A percentile compares a stretch with the other conserved stretches of the same genome.
phyloP scores from a whole-genome alignment of 306 rosid genomes.

The Sicyos baderoa region DNA sequence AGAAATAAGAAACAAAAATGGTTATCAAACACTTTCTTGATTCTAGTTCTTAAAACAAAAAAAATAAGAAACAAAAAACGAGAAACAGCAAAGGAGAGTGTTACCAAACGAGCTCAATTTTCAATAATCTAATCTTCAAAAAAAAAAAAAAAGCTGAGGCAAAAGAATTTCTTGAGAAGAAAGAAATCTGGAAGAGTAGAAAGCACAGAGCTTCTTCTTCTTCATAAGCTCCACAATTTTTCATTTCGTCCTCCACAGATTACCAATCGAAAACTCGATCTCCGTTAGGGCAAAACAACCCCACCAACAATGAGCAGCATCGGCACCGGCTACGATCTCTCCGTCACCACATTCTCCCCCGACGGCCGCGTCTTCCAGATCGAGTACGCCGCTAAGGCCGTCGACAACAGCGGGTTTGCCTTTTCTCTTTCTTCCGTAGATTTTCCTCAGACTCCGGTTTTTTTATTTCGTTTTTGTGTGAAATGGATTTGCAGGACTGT shows the following conservation, averaged over 20 bases:
- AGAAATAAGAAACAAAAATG: no score
- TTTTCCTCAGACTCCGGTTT: background rate
- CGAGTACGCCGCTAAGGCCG: conserved; percentile 97
- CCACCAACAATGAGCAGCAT: conserved; percentile 67
- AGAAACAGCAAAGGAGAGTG: no score
- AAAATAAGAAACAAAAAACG: no score
- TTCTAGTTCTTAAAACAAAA: no score
- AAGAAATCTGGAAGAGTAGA: conserved; percentile 9
- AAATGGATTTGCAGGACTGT: conserved; percentile 61
- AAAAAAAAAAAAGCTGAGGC: background rate
- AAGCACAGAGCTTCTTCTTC: conserved; percentile 8
- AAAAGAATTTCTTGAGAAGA: conserved; percentile 21
- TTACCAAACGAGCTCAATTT: no score
- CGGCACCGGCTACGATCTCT: conserved; percentile 95
- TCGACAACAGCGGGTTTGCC: conserved; percentile 85
- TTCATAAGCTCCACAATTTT: background rate
- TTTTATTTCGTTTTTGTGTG: background rate
- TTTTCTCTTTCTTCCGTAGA: background rate
- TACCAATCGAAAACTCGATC: background rate
- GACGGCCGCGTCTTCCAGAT: conserved; percentile 99
- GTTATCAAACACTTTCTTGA: no score
- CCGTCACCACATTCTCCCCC: conserved; percentile 96
- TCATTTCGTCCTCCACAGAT: background rate
- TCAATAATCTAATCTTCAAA: no score
- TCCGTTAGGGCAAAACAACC: conserved; percentile 4